phyloP scores from a whole-genome alignment of 345 rosid species.

The Mercurialis annua region DNA sequence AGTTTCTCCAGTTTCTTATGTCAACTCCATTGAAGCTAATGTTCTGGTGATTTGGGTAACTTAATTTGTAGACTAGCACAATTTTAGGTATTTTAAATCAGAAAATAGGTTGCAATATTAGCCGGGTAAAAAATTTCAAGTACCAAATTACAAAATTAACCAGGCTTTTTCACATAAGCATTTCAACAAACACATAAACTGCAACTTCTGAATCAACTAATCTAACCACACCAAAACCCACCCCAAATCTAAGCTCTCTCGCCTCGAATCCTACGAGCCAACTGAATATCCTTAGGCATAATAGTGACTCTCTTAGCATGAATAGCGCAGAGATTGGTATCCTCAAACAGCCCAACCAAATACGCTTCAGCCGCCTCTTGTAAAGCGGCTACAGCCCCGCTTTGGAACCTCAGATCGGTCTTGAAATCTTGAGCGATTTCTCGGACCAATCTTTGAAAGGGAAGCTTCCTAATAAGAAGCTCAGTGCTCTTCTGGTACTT shows the following conservation, averaged over 20 bases:
- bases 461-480: slow-evolving; percentile 22
- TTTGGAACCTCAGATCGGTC: slow-evolving; percentile 20
- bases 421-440: slow-evolving; percentile 25
- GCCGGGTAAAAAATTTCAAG: no score
- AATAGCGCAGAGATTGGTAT: slow-evolving; percentile 23
- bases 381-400: slow-evolving; percentile 21
- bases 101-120: no score
- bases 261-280: slow-evolving; percentile 17
- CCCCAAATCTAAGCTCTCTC: slow-evolving; percentile 16
- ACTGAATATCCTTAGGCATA: slow-evolving; percentile 23
- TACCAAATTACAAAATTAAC: no score
- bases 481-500: slow-evolving; percentile 23
- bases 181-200: slow-evolving; percentile 13
- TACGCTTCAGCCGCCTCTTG: slow-evolving; percentile 29
- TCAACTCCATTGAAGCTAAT: no score
- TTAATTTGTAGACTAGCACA: no score
- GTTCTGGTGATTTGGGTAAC: no score
- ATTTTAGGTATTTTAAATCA: no score
- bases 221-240: neutral
- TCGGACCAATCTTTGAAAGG: slow-evolving; percentile 24
- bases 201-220: neutral
- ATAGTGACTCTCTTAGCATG: slow-evolving; percentile 25
- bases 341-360: slow-evolving; percentile 23
- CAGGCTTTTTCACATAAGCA: neutral
- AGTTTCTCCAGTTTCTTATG: no score